Conservation (phyloP, 2,329 filamentous ascomycete genomes). For the Cladosporium sp. region DNA sequence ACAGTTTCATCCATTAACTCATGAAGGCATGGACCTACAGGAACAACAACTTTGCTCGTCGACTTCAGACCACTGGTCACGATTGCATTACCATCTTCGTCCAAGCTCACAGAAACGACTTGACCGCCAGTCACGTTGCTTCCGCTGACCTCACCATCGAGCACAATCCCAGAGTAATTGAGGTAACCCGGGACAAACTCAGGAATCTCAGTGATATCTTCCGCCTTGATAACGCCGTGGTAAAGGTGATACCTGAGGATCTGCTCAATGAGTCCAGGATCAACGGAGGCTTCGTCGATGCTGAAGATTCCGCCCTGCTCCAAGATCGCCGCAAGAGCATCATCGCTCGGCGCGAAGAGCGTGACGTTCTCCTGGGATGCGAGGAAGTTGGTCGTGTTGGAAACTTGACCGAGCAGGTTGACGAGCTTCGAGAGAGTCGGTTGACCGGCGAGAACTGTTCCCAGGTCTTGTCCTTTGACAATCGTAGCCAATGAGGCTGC, state of each 20-base stretch:
- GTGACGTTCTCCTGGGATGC: slow-evolving; percentile 46
- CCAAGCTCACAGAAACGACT: slow-evolving; percentile 41
- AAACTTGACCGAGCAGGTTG: slow-evolving; percentile 32
- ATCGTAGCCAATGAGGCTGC: not conserved
- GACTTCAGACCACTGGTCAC: slow-evolving; percentile 47
- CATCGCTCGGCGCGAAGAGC: slow-evolving; percentile 51
- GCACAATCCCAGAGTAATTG: slow-evolving; percentile 17
- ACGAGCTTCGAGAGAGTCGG: slow-evolving; percentile 29
- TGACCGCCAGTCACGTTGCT: slow-evolving; percentile 56
- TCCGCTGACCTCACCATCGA: slow-evolving; percentile 6
- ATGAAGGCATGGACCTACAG: slow-evolving; percentile 35
- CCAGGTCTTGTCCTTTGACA: slow-evolving; percentile 18
- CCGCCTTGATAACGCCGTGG: slow-evolving; percentile 42
- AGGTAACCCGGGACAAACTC: slow-evolving; percentile 32
- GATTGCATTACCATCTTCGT: slow-evolving; percentile 30
- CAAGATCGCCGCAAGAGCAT: slow-evolving; percentile 23
- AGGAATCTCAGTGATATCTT: slow-evolving; percentile 31
- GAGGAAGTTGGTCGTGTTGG: slow-evolving; percentile 34
- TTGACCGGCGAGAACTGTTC: slow-evolving; percentile 29
- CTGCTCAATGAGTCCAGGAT: slow-evolving; percentile 27
- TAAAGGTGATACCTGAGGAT: slow-evolving; percentile 54
- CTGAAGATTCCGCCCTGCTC: slow-evolving; percentile 8
- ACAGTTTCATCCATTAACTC: not conserved
- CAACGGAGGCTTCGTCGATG: slow-evolving; percentile 4
- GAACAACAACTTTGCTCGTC: slow-evolving; percentile 43